These are phyloP conservation scores for Penicillium verrucosum DNA, from an alignment of 2,329 filamentous ascomycete species.

Conservation along the genomic window DNA sequence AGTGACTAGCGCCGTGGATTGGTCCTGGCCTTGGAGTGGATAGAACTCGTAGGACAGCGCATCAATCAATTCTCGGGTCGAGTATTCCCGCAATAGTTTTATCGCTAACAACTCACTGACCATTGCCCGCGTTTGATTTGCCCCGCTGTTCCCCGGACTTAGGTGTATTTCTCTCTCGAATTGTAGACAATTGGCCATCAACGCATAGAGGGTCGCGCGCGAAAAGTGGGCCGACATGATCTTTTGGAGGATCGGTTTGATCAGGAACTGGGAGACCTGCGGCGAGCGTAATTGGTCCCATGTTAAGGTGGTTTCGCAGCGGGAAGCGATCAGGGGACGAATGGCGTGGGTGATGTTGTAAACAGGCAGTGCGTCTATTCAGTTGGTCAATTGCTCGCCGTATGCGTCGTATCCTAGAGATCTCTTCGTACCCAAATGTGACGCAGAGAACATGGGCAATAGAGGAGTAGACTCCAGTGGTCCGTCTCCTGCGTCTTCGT, in stretches of 20 bases:
- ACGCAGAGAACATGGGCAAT: slow-evolving; percentile 76
- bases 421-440: slow-evolving; percentile 63
- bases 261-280: slow-evolving; percentile 89
- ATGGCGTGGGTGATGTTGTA: slow-evolving; percentile 90
- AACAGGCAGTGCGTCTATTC: slow-evolving; percentile 74
- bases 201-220: slow-evolving; percentile 78
- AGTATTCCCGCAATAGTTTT: slow-evolving; percentile 84
- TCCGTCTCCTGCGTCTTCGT: slow-evolving; percentile 44
- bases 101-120: slow-evolving; percentile 89
- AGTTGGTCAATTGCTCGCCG: not conserved
- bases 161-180: slow-evolving; percentile 83
- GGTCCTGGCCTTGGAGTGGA: slow-evolving; percentile 75
- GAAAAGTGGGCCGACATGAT: slow-evolving; percentile 81
- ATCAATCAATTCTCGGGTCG: slow-evolving; percentile 85
- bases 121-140: slow-evolving; percentile 77
- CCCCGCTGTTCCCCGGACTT: slow-evolving; percentile 79
- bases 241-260: slow-evolving; percentile 92
- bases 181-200: slow-evolving; percentile 91
- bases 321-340: slow-evolving; percentile 74
- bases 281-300: slow-evolving; percentile 97
- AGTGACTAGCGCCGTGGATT: slow-evolving; percentile 37
- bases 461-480: slow-evolving; percentile 50
- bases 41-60: slow-evolving; percentile 93
- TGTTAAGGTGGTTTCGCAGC: slow-evolving; percentile 85
- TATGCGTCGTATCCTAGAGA: not conserved